Evolutionary conservation across 768 basidiomycete species (phyloP).

Genomic region (Suillus bovinus): DNA sequence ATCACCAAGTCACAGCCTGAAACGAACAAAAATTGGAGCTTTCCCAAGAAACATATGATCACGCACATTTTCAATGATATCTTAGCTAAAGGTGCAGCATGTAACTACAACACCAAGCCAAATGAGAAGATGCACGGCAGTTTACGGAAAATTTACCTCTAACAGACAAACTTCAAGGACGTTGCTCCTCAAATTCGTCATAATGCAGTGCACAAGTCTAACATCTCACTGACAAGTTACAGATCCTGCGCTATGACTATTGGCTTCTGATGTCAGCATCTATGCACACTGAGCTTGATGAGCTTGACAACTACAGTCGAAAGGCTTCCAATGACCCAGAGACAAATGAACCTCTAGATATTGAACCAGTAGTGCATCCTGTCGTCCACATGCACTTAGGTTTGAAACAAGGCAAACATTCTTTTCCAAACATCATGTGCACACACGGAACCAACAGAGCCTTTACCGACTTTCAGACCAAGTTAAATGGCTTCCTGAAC

Average conservation of each 20-base stretch:
- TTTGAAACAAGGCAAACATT: neutral
- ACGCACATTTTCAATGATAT: constrained; percentile 35
- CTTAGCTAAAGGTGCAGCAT: constrained; percentile 31
- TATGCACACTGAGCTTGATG: constrained; percentile 9
- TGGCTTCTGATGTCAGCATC: neutral
- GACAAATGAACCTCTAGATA: neutral
- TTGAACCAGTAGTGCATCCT: neutral
- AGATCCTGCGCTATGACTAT: constrained; percentile 12
- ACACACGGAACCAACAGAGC: neutral
- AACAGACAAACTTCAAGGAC: constrained; percentile 35
- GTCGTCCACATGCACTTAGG: neutral
- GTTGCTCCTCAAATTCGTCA: constrained; percentile 32
- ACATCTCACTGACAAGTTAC: neutral
- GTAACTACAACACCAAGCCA: constrained; percentile 33
- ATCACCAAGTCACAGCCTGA: neutral
- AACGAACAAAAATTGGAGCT: constrained; percentile 30
- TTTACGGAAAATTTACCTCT: constrained; percentile 26
- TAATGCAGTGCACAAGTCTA: constrained; percentile 13
- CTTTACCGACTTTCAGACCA: neutral
- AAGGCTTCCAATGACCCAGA: neutral
- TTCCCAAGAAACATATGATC: constrained; percentile 34
- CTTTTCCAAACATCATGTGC: neutral
- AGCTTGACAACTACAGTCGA: neutral
- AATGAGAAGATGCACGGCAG: constrained; percentile 33
- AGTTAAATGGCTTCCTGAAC: neutral